Evolutionary conservation across 2,329 filamentous ascomycete genomes (phyloP).

Genomic region (Colletotrichum tropicale): DNA sequence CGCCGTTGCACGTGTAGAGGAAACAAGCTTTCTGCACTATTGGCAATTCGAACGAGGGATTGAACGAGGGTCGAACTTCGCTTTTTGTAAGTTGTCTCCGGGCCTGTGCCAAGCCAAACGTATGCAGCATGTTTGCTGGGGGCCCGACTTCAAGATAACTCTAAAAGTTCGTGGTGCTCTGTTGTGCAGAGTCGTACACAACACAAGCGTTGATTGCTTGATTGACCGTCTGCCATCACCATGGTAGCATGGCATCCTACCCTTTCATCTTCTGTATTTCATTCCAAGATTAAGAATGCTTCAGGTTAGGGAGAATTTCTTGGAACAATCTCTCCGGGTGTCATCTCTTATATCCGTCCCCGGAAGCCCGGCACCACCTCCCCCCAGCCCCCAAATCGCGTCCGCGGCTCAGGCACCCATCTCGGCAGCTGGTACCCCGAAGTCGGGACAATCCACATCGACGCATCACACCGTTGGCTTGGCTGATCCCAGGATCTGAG

Average conservation of each 20-base stretch:
- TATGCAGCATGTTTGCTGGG: background rate
- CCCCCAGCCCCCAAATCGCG: background rate
- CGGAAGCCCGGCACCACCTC: background rate
- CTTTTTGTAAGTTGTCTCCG: background rate
- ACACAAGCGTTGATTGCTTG: fast-evolving
- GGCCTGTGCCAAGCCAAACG: background rate
- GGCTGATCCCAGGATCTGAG: background rate
- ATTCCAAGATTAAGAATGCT: background rate
- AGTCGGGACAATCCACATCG: background rate
- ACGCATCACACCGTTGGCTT: background rate
- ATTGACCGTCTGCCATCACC: background rate
- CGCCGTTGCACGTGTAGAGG: background rate
- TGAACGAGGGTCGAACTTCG: background rate
- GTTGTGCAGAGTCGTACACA: background rate
- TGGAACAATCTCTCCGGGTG: background rate
- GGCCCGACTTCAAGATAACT: background rate
- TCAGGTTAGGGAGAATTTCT: background rate
- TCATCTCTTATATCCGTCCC: background rate
- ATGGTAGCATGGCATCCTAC: background rate
- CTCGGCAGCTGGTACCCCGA: background rate
- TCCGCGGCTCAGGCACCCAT: background rate
- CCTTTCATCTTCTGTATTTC: background rate
- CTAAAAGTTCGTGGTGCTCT: background rate
- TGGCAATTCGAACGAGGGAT: background rate
- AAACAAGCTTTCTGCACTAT: background rate